phyloP scores from a whole-genome alignment of 73 alveolate species.

The Breviolum minutum region DNA sequence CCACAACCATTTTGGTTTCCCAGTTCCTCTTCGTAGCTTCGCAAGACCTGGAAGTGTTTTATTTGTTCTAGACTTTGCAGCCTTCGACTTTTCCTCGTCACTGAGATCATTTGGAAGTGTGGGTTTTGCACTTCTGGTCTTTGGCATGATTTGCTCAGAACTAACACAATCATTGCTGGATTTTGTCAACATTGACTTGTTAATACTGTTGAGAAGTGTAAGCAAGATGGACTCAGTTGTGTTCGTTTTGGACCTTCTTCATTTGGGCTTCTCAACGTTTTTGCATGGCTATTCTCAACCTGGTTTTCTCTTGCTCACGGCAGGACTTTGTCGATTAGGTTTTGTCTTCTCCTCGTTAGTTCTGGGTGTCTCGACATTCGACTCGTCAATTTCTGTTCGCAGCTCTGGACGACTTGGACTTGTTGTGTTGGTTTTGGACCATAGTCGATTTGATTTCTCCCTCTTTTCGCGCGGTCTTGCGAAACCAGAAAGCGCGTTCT shows the following conservation, averaged over 20 bases:
- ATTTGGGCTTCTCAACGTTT: neutral
- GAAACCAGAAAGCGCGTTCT: neutral
- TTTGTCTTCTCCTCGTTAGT: constrained; percentile 11
- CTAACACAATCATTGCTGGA: neutral
- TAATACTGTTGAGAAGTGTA: neutral
- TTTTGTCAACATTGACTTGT: neutral
- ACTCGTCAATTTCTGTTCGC: neutral
- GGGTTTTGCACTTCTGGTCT: neutral
- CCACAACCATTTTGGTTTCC: neutral
- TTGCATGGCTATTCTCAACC: neutral
- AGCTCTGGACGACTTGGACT: neutral
- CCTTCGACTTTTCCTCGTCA: neutral
- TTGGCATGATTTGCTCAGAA: neutral
- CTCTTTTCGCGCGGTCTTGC: neutral
- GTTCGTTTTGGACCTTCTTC: constrained; percentile 44
- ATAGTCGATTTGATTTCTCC: neutral
- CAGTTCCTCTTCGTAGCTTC: neutral
- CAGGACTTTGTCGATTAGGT: constrained; percentile 42
- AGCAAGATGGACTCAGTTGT: neutral
- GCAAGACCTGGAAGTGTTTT: neutral
- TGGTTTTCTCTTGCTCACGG: neutral
- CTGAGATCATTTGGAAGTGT: neutral
- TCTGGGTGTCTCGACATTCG: neutral
- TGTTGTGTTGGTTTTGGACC: neutral
- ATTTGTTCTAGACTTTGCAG: constrained; percentile 1